phyloP scores from a whole-genome alignment of 2,329 filamentous ascomycete genomes.

The Paraphoma chrysanthemicola region DNA sequence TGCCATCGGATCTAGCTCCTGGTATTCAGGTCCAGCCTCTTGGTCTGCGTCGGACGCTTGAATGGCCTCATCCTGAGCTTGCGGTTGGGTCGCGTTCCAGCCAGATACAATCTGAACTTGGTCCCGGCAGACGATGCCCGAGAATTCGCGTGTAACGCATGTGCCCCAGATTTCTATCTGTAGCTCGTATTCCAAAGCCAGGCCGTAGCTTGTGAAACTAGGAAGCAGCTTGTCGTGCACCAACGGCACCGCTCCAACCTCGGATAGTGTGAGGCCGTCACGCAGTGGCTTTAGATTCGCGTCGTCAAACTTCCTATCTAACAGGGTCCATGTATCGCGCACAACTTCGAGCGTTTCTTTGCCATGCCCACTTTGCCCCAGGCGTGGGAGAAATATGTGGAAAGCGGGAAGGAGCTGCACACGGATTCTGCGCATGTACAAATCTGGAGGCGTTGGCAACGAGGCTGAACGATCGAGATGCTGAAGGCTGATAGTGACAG shows the following conservation, averaged over 20 bases:
- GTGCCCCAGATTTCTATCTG: slow-evolving; percentile 34
- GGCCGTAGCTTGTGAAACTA: slow-evolving; percentile 36
- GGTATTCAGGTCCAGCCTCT: slow-evolving; percentile 13
- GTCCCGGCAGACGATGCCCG: slow-evolving; percentile 17
- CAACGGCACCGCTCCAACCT: slow-evolving; percentile 13
- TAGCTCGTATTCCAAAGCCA: slow-evolving; percentile 28
- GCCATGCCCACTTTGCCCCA: slow-evolving; percentile 5
- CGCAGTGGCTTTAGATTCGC: slow-evolving; percentile 18
- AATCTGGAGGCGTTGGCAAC: slow-evolving; percentile 23
- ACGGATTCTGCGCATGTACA: slow-evolving; percentile 31
- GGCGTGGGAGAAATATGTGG: slow-evolving; percentile 21
- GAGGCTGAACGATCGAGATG: slow-evolving; percentile 36
- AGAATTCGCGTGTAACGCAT: slow-evolving; percentile 34
- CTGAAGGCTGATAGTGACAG: slow-evolving; percentile 23
- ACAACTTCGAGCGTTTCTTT: slow-evolving; percentile 11
- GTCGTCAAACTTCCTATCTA: slow-evolving; percentile 25
- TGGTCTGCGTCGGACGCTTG: neutral
- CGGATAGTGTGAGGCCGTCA: slow-evolving; percentile 21
- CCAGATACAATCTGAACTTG: slow-evolving; percentile 25
- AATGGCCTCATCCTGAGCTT: neutral
- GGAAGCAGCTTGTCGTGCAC: slow-evolving; percentile 16
- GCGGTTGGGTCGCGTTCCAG: slow-evolving; percentile 6
- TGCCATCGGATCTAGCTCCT: slow-evolving; percentile 14
- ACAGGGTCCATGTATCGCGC: slow-evolving; percentile 13
- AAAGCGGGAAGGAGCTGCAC: slow-evolving; percentile 24